These are phyloP conservation scores for Bocquillonia castaneifolia DNA, from an alignment of 441 rosid genomes.

Conservation along the genomic window DNA sequence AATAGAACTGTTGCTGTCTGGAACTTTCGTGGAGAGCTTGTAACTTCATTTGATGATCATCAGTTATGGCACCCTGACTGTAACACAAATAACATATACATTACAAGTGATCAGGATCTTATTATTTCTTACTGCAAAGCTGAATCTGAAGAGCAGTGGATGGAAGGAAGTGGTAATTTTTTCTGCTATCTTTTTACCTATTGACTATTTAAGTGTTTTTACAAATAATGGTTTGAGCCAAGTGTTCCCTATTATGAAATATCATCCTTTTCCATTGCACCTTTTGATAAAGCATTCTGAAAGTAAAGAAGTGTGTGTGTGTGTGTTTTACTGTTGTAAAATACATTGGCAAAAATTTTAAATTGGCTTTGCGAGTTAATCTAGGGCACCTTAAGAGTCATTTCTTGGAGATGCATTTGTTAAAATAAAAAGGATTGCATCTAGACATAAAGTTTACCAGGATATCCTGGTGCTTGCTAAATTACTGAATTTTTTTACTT, in stretches of 20 bases:
- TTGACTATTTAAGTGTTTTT: background rate
- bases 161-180: slow-evolving; percentile 68
- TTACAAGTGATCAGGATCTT: slow-evolving; percentile 88
- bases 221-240: background rate
- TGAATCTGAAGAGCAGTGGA: slow-evolving; percentile 64
- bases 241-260: too few relatives aligned
- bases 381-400: too few relatives aligned
- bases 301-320: too few relatives aligned
- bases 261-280: background rate
- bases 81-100: slow-evolving; percentile 88
- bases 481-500: background rate
- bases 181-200: slow-evolving; percentile 15
- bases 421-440: background rate
- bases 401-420: background rate
- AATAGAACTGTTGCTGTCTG: slow-evolving; percentile 80
- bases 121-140: slow-evolving; percentile 97
- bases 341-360: background rate
- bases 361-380: too few relatives aligned
- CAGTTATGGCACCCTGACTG: slow-evolving; percentile 91
- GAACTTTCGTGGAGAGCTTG: slow-evolving; percentile 86
- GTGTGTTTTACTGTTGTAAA: background rate
- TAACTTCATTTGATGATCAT: slow-evolving; percentile 86
- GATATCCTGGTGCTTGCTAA: background rate
- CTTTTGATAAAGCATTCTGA: too few relatives aligned
- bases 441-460: background rate